Base-by-base conservation (phyloP, 176 grass and related monocot species). In the Rhynchospora breviuscula region DNA sequence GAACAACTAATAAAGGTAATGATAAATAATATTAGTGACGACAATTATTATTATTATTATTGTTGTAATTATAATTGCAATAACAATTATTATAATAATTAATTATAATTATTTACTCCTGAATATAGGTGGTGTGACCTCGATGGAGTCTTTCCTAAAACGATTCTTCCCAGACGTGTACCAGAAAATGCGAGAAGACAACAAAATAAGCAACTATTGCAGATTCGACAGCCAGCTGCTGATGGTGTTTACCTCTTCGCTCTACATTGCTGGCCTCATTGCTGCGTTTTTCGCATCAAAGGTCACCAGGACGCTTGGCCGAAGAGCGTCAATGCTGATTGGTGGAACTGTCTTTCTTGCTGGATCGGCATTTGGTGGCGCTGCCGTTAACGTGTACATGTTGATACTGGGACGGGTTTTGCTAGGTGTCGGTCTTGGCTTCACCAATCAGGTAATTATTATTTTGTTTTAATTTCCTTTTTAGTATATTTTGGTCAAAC, bases 381-480 rank as follows among this genome's bases (percentile, higher is more conserved):
- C 93, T 0, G 93, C 91, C 4, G 9, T 86, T 46, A 93, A 98
- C 14, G 2, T 98, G 6, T 80, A 56, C 80, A 97, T 94, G 94
- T 85, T 97, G 12, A 91, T 94, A 46, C 43, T 97, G 0, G 91
- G 86, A 63, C 82, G 94, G 29, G 89, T 92, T 58, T 70, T 97
- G 1, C 68, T 97, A 19, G 94, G 94, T 62, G n/a, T 92, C 84
- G 92, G 94, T 33, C 73, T 97, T 11, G 92, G 94, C 18, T 97
- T 97, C 71, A 92, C 94, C 61, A 97, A 94, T 58, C 94, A 97
- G 94, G 94, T 95, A 86, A 63, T 13, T 91, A 84, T 66, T 63
- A 48, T 7, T 63, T 60, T 19, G 31, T 80, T 45, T 44, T 40
- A 4, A 4, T 40, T 5, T 40, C 35, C 35, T 5, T 40, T 40